Conservation (phyloP, 176 grass and related monocot species). For the Puya raimondii region DNA sequence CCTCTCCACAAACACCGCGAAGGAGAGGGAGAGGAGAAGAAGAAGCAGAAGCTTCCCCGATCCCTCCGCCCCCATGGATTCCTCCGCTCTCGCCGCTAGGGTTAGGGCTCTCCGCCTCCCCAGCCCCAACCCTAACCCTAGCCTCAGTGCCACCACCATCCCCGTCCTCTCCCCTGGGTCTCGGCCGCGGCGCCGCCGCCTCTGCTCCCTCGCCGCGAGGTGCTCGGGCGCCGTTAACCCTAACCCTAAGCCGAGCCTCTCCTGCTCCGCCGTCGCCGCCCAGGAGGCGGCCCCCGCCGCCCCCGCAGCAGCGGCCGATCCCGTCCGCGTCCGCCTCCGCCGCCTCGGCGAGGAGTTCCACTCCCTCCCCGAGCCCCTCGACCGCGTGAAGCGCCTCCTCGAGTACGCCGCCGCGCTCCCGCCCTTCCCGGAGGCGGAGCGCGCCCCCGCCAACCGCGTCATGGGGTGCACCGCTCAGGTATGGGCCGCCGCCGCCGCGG, state of each 20-base stretch:
- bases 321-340: constrained; percentile 28
- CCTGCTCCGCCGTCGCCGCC: constrained; percentile 24
- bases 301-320: neutral
- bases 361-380: constrained; percentile 41
- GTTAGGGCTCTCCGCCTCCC: constrained; percentile 9
- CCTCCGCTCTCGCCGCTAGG: constrained; percentile 20
- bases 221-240: constrained; percentile 28
- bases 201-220: constrained; percentile 16
- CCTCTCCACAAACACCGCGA: no score
- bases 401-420: constrained; percentile 51
- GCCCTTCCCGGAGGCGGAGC: constrained; percentile 38
- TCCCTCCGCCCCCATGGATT: constrained; percentile 31
- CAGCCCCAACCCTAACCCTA: constrained; percentile 9
- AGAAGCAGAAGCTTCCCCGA: neutral
- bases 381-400: constrained; percentile 57
- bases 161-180: neutral
- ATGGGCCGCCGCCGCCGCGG: constrained; percentile 14
- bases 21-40: no score
- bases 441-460: constrained; percentile 59
- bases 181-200: constrained; percentile 1
- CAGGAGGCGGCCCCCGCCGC: neutral
- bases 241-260: constrained; percentile 8
- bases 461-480: constrained; percentile 88
- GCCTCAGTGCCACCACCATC: neutral
- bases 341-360: constrained; percentile 54